These are phyloP conservation scores for Periconia sp. DNA, from an alignment of 2,329 filamentous ascomycete species.

Conservation along the genomic window DNA sequence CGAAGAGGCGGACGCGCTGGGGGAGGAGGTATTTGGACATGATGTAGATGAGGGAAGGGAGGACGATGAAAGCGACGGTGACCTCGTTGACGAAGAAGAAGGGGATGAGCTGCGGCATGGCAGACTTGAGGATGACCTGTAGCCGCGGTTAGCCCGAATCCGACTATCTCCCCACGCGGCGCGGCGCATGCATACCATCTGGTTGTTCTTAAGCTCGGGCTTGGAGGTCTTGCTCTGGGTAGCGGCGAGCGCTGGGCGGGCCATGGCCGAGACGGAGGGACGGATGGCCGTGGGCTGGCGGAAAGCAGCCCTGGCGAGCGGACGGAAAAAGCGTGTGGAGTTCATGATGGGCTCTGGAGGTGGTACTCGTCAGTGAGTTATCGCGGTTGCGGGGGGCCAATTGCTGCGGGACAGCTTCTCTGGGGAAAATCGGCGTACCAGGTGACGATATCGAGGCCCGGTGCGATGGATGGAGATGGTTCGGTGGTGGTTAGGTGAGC, in stretches of 20 bases:
- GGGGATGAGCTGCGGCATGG: conserved; percentile 49
- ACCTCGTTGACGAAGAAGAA: conserved; percentile 52
- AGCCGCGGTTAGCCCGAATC: conserved; percentile 16
- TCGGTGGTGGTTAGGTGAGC: conserved; percentile 24
- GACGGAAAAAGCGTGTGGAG: conserved; percentile 44
- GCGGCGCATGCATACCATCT: conserved; percentile 31
- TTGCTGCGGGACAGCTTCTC: conserved; percentile 21
- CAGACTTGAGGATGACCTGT: conserved; percentile 45
- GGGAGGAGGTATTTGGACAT: conserved; percentile 49
- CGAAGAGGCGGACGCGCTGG: conserved; percentile 45
- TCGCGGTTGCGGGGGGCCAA: conserved; percentile 22
- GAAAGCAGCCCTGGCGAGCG: conserved; percentile 43
- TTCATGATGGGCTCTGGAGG: conserved; percentile 43
- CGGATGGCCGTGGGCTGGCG: conserved; percentile 40
- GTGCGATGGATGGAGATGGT: conserved; percentile 39
- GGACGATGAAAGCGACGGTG: conserved; percentile 44
- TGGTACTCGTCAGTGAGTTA: conserved; percentile 33
- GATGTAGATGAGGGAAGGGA: conserved; percentile 48
- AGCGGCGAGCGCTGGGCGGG: conserved; percentile 37
- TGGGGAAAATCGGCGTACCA: conserved; percentile 32
- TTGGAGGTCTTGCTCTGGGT: conserved; percentile 38
- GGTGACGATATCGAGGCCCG: conserved; percentile 27
- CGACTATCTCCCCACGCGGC: background rate
- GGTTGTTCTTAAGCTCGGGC: conserved; percentile 32
- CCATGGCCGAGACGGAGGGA: conserved; percentile 30